Conservation (phyloP, 2,329 filamentous ascomycete genomes). For the Fusarium fracticaudum region DNA sequence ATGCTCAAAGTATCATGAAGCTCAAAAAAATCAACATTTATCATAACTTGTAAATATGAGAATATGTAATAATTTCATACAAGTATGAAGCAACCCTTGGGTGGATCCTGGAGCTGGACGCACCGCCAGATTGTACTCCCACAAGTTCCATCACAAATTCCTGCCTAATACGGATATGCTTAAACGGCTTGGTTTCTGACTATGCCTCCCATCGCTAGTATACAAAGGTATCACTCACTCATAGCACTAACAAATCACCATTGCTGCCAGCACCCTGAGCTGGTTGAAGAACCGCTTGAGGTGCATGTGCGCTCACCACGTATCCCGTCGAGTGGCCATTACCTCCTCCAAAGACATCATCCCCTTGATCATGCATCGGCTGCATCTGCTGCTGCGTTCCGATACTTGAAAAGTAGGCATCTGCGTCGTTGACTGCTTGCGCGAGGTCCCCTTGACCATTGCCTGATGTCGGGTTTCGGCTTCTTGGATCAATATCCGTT, state of each 20-base stretch:
- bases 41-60: neutral
- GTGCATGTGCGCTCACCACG: slow-evolving; percentile 84
- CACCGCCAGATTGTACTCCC: neutral
- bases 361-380: slow-evolving; percentile 71
- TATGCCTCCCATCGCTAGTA: slow-evolving; percentile 30
- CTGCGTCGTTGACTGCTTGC: slow-evolving; percentile 83
- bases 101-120: neutral
- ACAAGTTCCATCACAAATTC: neutral
- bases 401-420: slow-evolving; percentile 88
- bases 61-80: neutral
- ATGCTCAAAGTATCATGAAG: neutral
- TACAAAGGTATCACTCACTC: slow-evolving; percentile 37
- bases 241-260: slow-evolving; percentile 76
- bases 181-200: slow-evolving; percentile 13
- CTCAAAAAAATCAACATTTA: neutral
- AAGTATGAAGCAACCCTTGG: neutral
- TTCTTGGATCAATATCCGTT: slow-evolving; percentile 60
- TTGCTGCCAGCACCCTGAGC: slow-evolving; percentile 71
- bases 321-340: slow-evolving; percentile 64
- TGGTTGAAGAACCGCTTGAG: slow-evolving; percentile 78
- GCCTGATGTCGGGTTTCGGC: slow-evolving; percentile 39
- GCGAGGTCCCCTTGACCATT: slow-evolving; percentile 62
- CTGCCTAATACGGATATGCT: neutral
- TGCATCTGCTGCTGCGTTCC: slow-evolving; percentile 78
- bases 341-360: slow-evolving; percentile 69